Base-by-base conservation (phyloP, 2,329 filamentous ascomycete species). In the Exophiala phaeomuriformis region DNA sequence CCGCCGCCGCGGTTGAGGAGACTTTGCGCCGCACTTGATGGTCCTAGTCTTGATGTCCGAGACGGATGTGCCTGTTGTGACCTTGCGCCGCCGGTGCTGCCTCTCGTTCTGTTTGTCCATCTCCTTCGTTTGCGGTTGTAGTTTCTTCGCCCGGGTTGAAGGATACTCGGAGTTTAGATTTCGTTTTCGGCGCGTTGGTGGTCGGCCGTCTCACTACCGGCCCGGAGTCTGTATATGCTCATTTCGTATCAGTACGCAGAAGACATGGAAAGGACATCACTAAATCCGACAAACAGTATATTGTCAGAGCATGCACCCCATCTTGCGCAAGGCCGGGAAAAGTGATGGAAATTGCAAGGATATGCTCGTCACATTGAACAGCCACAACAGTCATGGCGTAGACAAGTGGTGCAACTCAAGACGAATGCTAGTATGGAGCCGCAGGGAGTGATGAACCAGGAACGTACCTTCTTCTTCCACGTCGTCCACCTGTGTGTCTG, bases 141-240 rank as follows among this genome's bases (percentile, higher is more conserved):
- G 76, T 75, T 6, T 77, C 77, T 45, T 78, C 76, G 30, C 75
- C 75, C 0, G 80, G 79, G 0, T 84, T 88, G 67, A 95, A 94
- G 0, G 89, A 94, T 27, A 94, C 76, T 4, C 86, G 81, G 2
- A 88, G 77, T 10, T 82, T 82, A 3, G 85, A 84, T 65, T 88
- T 88, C 68, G 89, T 91, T 53, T 83, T 80, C 51, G 69, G 63
- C 63, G 80, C 82, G n/a, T 67, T 59, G 1, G 64, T 67, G 33
- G 62, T 46, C n/a, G 79, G 79, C 60, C 77, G 73, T 63, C 78
- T 79, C 12, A 82, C 73, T 42, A 77, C 70, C 10, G 77, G 71
- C n/a, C 68, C 69, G 52, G 57, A 46, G 55, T 73, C 74, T 78
- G 57, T 51, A 51, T 29, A 53, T 50, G 29, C 46, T 61, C 12